Evolutionary conservation across 768 basidiomycete species (phyloP).

Genomic region (Gloeopeniophorella convolvens): DNA sequence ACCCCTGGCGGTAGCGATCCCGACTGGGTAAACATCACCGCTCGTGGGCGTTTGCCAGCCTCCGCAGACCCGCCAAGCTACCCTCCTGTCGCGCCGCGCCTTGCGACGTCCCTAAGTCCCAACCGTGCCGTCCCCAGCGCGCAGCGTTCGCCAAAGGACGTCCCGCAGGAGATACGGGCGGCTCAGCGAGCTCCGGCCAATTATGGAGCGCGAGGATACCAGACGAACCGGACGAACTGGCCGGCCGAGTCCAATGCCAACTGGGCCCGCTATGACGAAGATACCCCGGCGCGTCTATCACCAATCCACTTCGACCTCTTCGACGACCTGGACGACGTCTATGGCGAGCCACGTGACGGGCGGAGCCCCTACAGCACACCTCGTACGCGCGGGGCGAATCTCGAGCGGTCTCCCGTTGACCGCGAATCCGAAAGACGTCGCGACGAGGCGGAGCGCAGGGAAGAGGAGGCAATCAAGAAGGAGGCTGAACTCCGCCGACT

Average conservation of each 20-base stretch:
- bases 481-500: conserved; percentile 25
- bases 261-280: neutral
- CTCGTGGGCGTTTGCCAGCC: neutral
- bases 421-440: conserved; percentile 10
- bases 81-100: neutral
- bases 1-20: neutral
- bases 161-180: neutral
- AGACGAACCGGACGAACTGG: neutral
- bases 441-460: conserved; percentile 23
- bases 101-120: conserved; percentile 1
- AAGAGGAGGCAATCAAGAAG: conserved; percentile 25
- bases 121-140: neutral
- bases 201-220: neutral
- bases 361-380: neutral
- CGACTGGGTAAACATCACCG: neutral
- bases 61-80: neutral
- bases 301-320: neutral
- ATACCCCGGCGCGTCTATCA: neutral
- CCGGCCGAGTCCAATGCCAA: neutral
- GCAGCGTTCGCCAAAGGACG: conserved; percentile 7
- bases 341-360: neutral
- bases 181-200: neutral
- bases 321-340: neutral
- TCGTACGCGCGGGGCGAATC: neutral
- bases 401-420: conserved; percentile 20